Evolutionary conservation across 2,329 filamentous ascomycete species (phyloP).

Genomic region (Aspergillus fumigatus): DNA sequence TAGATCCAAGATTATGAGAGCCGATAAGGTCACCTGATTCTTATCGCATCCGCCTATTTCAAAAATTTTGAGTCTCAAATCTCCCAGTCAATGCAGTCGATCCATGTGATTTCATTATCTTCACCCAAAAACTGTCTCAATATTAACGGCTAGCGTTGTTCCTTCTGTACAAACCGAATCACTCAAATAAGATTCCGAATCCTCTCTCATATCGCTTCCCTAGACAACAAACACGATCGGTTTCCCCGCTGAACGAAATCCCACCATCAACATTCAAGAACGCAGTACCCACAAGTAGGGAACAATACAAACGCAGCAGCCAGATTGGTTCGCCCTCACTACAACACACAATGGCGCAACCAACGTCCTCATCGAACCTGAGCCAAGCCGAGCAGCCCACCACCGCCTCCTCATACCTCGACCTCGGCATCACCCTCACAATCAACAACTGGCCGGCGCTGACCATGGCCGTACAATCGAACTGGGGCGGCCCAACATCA

Average conservation of each 20-base stretch:
- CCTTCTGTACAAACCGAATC: neutral
- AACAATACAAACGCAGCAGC: neutral
- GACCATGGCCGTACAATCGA: slow-evolving; percentile 76
- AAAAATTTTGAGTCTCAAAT: neutral
- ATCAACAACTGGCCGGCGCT: slow-evolving; percentile 87
- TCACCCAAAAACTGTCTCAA: neutral
- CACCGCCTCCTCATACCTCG: slow-evolving; percentile 66
- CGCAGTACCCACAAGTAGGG: neutral
- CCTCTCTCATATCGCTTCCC: too few species aligned
- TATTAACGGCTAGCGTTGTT: neutral
- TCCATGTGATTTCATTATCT: neutral
- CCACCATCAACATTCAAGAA: neutral
- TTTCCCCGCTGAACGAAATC: neutral
- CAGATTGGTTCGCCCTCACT: neutral
- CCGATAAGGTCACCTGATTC: neutral
- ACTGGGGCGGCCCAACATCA: slow-evolving; percentile 81
- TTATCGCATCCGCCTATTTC: neutral
- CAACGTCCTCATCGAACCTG: slow-evolving; percentile 9
- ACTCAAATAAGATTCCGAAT: neutral
- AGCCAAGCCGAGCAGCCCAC: slow-evolving; percentile 5
- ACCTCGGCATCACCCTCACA: slow-evolving; percentile 78
- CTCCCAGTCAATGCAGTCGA: neutral
- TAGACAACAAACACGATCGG: neutral
- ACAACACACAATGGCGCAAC: slow-evolving; percentile 17
- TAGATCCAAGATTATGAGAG: neutral